Evolutionary conservation across 257 asterid species (phyloP).

Genomic region (Solanum acaule): DNA sequence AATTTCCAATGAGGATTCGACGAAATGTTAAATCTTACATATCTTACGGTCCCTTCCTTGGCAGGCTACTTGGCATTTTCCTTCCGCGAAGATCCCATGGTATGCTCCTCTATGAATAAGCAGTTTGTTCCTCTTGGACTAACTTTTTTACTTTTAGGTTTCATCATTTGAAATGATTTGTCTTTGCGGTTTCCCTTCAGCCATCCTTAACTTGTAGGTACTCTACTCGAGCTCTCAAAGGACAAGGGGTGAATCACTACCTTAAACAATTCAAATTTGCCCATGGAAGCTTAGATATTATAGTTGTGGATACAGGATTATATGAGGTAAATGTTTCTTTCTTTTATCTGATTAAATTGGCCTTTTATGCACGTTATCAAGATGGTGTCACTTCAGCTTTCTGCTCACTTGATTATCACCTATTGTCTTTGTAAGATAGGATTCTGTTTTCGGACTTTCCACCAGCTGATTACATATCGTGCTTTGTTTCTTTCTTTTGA

Average conservation of each 20-base stretch:
- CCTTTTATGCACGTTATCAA: neutral
- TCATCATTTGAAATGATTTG: neutral
- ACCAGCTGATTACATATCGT: neutral
- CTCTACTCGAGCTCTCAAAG: constrained; percentile 20
- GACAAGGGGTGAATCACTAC: constrained; percentile 25
- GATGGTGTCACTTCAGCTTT: neutral
- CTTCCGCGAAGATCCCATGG: constrained; percentile 43
- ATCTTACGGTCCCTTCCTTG: neutral
- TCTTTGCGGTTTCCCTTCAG: constrained; percentile 3
- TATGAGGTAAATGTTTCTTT: constrained; percentile 28
- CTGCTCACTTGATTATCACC: neutral
- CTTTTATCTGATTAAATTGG: neutral
- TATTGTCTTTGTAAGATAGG: neutral
- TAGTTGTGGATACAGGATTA: constrained; percentile 34
- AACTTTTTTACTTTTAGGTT: neutral
- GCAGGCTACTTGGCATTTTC: constrained; percentile 42
- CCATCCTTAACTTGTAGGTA: constrained; percentile 35
- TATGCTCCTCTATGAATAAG: constrained; percentile 8
- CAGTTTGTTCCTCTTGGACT: neutral
- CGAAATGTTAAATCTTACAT: neutral
- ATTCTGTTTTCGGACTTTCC: neutral
- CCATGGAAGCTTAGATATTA: constrained; percentile 35
- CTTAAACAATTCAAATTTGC: constrained; percentile 21
- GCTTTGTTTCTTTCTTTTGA: neutral
- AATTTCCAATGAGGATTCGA: neutral